Conservation (phyloP, 208 protist genomes). For the Leishmania martiniquensis region DNA sequence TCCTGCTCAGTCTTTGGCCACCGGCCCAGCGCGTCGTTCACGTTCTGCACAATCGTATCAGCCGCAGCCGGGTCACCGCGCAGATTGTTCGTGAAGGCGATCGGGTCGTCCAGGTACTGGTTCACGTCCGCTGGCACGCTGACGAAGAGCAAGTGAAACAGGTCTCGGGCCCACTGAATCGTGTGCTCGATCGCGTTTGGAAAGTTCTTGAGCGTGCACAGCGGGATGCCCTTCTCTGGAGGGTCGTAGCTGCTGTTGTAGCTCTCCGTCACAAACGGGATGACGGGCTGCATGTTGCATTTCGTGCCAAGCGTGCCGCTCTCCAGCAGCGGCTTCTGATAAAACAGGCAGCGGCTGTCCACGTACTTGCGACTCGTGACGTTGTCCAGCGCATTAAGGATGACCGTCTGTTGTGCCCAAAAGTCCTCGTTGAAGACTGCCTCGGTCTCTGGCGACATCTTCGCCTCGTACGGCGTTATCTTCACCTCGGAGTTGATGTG, state of each 20-base stretch:
- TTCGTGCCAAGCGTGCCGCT: slow-evolving; percentile 99
- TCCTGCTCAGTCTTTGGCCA: slow-evolving; percentile 90
- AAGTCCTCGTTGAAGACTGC: slow-evolving; percentile 96
- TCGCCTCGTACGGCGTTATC: slow-evolving; percentile 76
- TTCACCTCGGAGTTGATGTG: slow-evolving; percentile 96
- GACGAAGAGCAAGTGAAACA: slow-evolving; percentile 90
- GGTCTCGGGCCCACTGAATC: slow-evolving; percentile 96
- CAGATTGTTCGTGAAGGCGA: slow-evolving; percentile 60
- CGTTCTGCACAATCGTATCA: slow-evolving; percentile 59
- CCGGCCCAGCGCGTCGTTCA: slow-evolving; percentile 76
- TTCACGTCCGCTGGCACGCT: slow-evolving; percentile 85
- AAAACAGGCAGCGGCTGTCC: slow-evolving; percentile 96
- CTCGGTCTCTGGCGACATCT: slow-evolving; percentile 97
- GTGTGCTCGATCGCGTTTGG: slow-evolving; percentile 99
- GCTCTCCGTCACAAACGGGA: slow-evolving; percentile 98
- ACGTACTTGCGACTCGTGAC: slow-evolving; percentile 96
- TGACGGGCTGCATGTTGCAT: slow-evolving; percentile 97
- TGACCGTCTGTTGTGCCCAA: slow-evolving; percentile 92
- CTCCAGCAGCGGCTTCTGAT: slow-evolving; percentile 98
- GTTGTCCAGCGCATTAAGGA: slow-evolving; percentile 99
- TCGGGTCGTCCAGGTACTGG: slow-evolving; percentile 76
- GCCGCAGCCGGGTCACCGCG: slow-evolving; percentile 76
- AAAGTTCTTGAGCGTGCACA: slow-evolving; percentile 99
- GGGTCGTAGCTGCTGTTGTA: slow-evolving; percentile 98
- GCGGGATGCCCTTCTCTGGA: slow-evolving; percentile 98